Evolutionary conservation across 2,329 filamentous ascomycete genomes (phyloP), one percentile per base, ranked within the genome.

Genomic region (Colletotrichum aenigma): DNA sequence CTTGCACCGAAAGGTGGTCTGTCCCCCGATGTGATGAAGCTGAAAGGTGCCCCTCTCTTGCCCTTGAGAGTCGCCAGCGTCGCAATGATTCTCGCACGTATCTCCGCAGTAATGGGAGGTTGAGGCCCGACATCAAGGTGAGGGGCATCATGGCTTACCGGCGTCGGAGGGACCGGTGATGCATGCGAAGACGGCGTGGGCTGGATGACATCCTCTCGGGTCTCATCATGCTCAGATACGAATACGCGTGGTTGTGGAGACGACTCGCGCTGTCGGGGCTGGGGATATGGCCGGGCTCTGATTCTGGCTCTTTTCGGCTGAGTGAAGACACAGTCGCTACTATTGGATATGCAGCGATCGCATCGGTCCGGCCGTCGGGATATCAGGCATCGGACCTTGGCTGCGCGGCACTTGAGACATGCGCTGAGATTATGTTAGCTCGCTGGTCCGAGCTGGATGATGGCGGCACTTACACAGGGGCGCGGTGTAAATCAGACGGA

Each of bases 401-500:
- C 66, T 30, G 66, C 58, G 2, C 66, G 43, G 48, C 66, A 74
- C 30, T 66, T 61, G 60, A 74, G 52, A 34, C 71, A 74, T 18
- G 71, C 71, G 21, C 71, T 74, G 58, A 21, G 28, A 32, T 21
- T 4, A 7, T 24, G 55, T 58, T 10, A 58, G 55, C 4, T 6
- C 7, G 1, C 7, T 58, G 21, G 0, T 16, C 1, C 0, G 1
- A 58, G 55, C 55, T 0, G 55, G 55, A 28, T 28, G 55, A 58
- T 6, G 15, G 18, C 58, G 10, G 26, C 55, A 70, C 77, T 71
- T 52, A 78, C 77, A 76, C 69, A 15, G 77, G 73, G 8, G 77
- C 77, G 7, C 77, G 77, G 69, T 76, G 77, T 34, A 76, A 30
- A 43, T 77, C 76, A 16, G 76, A 77, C 4, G 77, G 77, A 12